Conservation (phyloP, 108 stramenopile species). For the Nannochloropsis gaditana region DNA sequence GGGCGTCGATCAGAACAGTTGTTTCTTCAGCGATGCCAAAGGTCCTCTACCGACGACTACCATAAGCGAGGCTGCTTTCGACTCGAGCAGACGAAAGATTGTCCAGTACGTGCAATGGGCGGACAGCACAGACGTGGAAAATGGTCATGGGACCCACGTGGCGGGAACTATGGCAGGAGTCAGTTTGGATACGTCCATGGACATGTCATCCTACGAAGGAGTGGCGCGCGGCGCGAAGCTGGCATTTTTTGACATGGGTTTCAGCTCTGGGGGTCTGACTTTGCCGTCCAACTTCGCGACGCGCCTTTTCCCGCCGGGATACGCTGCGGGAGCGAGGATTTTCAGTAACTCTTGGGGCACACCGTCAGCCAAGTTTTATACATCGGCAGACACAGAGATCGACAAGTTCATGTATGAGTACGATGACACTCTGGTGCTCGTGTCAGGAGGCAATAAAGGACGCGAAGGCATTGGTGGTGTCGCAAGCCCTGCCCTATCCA, state of each 20-base stretch:
- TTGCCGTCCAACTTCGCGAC: conserved; percentile 35
- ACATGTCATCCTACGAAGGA: conserved; percentile 40
- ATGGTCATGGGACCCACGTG: conserved; percentile 56
- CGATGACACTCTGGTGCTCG: conserved; percentile 28
- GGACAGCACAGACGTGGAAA: conserved; percentile 31
- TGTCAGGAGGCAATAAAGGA: conserved; percentile 38
- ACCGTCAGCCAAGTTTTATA: conserved; percentile 30
- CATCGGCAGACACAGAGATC: conserved; percentile 33
- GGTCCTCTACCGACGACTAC: conserved; percentile 26
- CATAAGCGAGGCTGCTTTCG: conserved; percentile 18
- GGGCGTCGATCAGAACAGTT: conserved; percentile 51
- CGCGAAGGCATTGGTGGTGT: conserved; percentile 31
- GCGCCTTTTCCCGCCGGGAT: conserved; percentile 42
- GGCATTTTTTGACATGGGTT: conserved; percentile 53
- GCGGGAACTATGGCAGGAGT: conserved; percentile 45
- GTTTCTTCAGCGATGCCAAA: conserved; percentile 50
- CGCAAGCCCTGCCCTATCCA: conserved; percentile 37
- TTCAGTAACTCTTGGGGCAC: conserved; percentile 53
- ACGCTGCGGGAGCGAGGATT: conserved; percentile 38
- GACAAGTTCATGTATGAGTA: conserved; percentile 40
- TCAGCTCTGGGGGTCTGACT: conserved; percentile 22
- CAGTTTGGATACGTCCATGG: conserved; percentile 28
- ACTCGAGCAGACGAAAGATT: conserved; percentile 43
- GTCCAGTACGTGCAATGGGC: conserved; percentile 51
- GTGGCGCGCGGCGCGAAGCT: conserved; percentile 49